Conservation (phyloP, 805 yeast genomes). For the Candida chilensis region DNA sequence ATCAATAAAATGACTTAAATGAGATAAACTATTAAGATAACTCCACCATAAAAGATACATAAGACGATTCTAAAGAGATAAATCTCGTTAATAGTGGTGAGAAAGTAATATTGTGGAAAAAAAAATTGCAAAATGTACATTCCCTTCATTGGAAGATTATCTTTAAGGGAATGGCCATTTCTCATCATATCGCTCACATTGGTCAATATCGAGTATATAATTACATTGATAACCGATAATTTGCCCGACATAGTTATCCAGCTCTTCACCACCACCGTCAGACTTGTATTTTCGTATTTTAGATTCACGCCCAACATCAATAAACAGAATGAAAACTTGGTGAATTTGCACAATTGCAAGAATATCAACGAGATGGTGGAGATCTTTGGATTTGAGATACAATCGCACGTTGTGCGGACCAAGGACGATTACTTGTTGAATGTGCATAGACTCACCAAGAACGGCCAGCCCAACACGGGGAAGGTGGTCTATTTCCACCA, state of each 20-base stretch:
- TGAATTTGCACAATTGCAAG: slow-evolving; percentile 32
- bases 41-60: too few relatives aligned
- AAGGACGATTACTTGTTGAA: slow-evolving; percentile 71
- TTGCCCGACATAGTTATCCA: slow-evolving; percentile 34
- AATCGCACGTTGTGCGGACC: slow-evolving; percentile 72
- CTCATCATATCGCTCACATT: slow-evolving; percentile 31
- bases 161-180: slow-evolving; percentile 40
- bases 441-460: slow-evolving; percentile 54
- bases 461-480: slow-evolving; percentile 7
- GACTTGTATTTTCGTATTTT: not conserved
- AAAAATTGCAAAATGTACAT: slow-evolving; percentile 22
- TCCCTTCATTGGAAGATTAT: slow-evolving; percentile 37
- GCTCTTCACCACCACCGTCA: slow-evolving; percentile 14
- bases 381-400: slow-evolving; percentile 60
- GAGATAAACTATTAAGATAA: too few relatives aligned
- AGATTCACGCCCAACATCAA: not conserved
- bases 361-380: slow-evolving; percentile 58
- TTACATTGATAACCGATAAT: slow-evolving; percentile 31
- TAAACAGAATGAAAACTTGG: slow-evolving; percentile 8
- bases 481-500: slow-evolving; percentile 77
- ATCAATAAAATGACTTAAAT: too few relatives aligned
- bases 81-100: too few relatives aligned
- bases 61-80: too few relatives aligned
- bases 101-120: too few relatives aligned
- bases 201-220: slow-evolving; percentile 40